phyloP scores from a whole-genome alignment of 2,329 filamentous ascomycete species.

The Talaromyces sp. region DNA sequence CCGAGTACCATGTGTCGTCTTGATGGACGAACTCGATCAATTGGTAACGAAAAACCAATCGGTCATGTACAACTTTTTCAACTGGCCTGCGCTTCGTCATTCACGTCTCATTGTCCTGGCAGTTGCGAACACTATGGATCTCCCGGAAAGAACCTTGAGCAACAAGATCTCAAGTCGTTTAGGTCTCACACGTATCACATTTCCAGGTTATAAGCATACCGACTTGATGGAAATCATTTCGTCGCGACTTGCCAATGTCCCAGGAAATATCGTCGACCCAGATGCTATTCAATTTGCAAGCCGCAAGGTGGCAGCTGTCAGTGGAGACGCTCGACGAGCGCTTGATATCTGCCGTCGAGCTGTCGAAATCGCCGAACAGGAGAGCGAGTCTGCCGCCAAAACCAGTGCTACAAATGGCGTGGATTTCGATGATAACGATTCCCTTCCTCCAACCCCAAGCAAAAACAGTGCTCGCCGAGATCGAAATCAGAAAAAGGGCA shows the following conservation, averaged over 20 bases:
- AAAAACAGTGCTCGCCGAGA: slow-evolving; percentile 32
- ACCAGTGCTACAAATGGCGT: slow-evolving; percentile 12
- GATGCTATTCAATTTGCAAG: slow-evolving; percentile 96
- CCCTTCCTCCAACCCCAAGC: slow-evolving; percentile 40
- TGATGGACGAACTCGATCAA: slow-evolving; percentile 98
- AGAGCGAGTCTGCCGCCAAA: slow-evolving; percentile 41
- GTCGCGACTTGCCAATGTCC: slow-evolving; percentile 83
- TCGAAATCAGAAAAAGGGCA: slow-evolving; percentile 14
- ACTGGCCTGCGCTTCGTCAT: slow-evolving; percentile 90
- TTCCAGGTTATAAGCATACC: slow-evolving; percentile 93
- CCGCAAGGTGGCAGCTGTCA: slow-evolving; percentile 93
- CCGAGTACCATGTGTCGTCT: slow-evolving; percentile 86
- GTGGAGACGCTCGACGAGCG: slow-evolving; percentile 84
- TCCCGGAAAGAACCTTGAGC: slow-evolving; percentile 90
- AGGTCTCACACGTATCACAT: slow-evolving; percentile 88
- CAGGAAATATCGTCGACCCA: slow-evolving; percentile 81
- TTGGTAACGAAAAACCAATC: slow-evolving; percentile 96
- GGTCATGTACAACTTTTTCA: slow-evolving; percentile 99
- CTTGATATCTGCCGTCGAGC: slow-evolving; percentile 93
- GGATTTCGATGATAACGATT: slow-evolving; percentile 23
- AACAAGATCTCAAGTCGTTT: slow-evolving; percentile 97
- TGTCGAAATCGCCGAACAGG: slow-evolving; percentile 87
- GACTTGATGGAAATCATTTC: slow-evolving; percentile 97
- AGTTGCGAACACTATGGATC: slow-evolving; percentile 97
- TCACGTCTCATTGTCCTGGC: slow-evolving; percentile 92